These are phyloP conservation scores for Colletotrichum karsti DNA, from an alignment of 2,329 filamentous ascomycete species.

Conservation along the genomic window DNA sequence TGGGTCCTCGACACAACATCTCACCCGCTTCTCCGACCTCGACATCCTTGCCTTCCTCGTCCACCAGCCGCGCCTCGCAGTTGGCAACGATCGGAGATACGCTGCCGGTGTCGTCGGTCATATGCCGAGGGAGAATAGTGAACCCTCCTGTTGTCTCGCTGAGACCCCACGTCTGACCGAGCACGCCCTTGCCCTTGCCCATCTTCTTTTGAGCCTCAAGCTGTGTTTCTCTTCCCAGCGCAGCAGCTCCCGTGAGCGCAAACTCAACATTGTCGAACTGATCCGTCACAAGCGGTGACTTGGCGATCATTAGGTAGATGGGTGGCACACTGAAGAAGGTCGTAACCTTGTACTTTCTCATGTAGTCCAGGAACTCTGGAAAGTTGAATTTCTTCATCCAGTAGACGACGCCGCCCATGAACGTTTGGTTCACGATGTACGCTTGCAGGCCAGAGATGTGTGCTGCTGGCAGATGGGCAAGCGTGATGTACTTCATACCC, in stretches of 20 bases:
- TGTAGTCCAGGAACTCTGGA: constrained; percentile 60
- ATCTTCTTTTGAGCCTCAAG: constrained; percentile 58
- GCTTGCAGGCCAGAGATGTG: constrained; percentile 55
- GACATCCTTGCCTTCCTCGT: constrained; percentile 49
- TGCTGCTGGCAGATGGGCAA: constrained; percentile 54
- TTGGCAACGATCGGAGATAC: constrained; percentile 52
- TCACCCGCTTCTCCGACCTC: constrained; percentile 60
- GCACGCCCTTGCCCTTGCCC: constrained; percentile 44
- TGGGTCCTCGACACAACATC: constrained; percentile 74
- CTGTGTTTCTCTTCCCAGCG: constrained; percentile 64
- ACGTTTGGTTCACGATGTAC: constrained; percentile 51
- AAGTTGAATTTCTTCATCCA: constrained; percentile 72
- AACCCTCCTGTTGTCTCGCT: constrained; percentile 63
- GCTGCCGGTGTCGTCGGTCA: constrained; percentile 54
- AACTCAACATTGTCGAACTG: constrained; percentile 60
- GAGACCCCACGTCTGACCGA: constrained; percentile 66
- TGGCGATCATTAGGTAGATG: constrained; percentile 67
- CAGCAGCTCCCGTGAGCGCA: constrained; percentile 63
- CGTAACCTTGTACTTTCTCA: constrained; percentile 58
- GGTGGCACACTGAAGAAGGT: constrained; percentile 68
- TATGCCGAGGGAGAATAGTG: constrained; percentile 51
- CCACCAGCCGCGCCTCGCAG: constrained; percentile 43
- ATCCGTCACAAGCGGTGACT: constrained; percentile 61
- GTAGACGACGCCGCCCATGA: constrained; percentile 58
- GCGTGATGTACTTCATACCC: constrained; percentile 40